Percentiles rank a stretch among this genome's conserved stretches.
phyloP scores from a whole-genome alignment of 805 yeast genomes.

The Debaryomyces prosopidis region DNA sequence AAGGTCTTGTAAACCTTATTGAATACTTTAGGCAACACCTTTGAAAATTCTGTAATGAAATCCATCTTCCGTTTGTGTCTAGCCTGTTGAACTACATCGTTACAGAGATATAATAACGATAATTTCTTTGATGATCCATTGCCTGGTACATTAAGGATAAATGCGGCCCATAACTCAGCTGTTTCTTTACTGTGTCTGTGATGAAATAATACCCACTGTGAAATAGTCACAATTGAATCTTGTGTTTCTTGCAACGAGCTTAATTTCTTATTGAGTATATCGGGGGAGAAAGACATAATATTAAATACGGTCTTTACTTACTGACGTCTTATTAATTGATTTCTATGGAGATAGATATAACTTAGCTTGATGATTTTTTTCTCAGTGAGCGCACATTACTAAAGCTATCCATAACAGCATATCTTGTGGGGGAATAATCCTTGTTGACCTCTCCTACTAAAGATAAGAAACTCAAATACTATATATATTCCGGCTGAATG shows the following conservation, averaged over 20 bases:
- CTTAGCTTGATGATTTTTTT: no score
- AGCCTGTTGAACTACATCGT: slow-evolving; percentile 81
- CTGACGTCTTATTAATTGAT: not conserved
- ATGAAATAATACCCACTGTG: slow-evolving; percentile 49
- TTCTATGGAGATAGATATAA: not conserved
- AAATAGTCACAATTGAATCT: slow-evolving; percentile 45
- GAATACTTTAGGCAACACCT: slow-evolving; percentile 46
- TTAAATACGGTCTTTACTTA: not conserved
- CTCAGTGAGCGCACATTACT: no score
- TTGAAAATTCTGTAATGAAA: slow-evolving; percentile 58
- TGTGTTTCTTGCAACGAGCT: slow-evolving; percentile 44
- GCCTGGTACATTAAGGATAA: slow-evolving; percentile 13
- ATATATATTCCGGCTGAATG: no score
- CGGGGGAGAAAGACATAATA: slow-evolving; percentile 41
- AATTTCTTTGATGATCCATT: slow-evolving; percentile 39
- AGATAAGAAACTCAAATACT: no score
- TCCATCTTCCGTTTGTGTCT: slow-evolving; percentile 60
- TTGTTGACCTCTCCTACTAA: no score
- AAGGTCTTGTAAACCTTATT: slow-evolving; percentile 27
- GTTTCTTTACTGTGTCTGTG: slow-evolving; percentile 39
- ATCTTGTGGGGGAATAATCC: no score
- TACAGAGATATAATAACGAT: slow-evolving; percentile 67
- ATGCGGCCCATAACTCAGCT: slow-evolving; percentile 37
- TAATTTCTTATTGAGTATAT: slow-evolving; percentile 34
- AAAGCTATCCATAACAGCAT: no score